These are phyloP conservation scores for Penicillium macrosclerotiorum DNA, from an alignment of 495 filamentous ascomycete genomes.

Conservation along the genomic window DNA sequence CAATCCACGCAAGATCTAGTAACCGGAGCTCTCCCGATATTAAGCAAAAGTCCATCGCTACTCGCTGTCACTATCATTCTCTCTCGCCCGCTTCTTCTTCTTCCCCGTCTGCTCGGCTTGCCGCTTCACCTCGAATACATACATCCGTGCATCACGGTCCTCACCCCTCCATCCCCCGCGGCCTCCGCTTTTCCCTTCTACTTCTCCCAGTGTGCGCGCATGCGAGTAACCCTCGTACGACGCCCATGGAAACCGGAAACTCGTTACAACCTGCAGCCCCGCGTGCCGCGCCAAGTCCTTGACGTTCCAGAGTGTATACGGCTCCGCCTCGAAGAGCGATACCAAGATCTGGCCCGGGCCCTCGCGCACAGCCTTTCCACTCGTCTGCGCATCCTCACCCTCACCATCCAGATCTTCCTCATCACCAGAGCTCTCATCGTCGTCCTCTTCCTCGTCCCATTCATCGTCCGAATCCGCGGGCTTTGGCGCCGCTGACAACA, in stretches of 20 bases:
- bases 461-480: constrained; percentile 24
- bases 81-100: constrained; percentile 42
- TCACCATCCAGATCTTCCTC: constrained; percentile 12
- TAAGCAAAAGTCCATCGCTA: no score
- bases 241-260: constrained; percentile 70
- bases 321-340: constrained; percentile 87
- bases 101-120: constrained; percentile 33
- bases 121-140: constrained; percentile 69
- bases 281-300: constrained; percentile 77
- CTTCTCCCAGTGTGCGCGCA: constrained; percentile 79
- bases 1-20: no score
- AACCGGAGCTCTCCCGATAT: no score
- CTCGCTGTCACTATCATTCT: constrained; percentile 45
- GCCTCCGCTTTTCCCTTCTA: constrained; percentile 57
- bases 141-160: constrained; percentile 70
- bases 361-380: constrained; percentile 22
- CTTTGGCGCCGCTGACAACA: constrained; percentile 44
- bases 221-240: constrained; percentile 86
- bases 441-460: constrained; percentile 21
- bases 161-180: constrained; percentile 74
- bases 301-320: constrained; percentile 94
- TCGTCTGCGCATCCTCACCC: constrained; percentile 13
- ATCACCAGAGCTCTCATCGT: constrained; percentile 20
- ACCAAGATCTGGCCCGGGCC: constrained; percentile 69
- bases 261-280: constrained; percentile 71